Evolutionary conservation across 1,139 yeast genomes (phyloP).

Genomic region (Magnusiomyces fungicola): DNA sequence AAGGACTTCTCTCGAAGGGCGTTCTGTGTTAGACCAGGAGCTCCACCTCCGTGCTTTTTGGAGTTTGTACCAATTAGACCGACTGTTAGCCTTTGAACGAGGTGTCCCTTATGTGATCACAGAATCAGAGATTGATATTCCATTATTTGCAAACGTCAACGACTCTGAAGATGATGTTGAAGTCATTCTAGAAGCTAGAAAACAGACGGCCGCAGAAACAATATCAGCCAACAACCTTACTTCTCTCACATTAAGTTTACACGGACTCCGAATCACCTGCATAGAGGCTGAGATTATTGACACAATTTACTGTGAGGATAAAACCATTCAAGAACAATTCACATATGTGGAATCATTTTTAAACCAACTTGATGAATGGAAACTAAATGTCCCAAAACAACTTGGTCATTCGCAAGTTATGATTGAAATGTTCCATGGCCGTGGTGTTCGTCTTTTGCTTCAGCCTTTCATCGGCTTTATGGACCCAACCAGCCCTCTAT

Average conservation of each 20-base stretch:
- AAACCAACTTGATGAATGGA: slow-evolving; percentile 3
- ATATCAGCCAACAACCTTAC: background rate
- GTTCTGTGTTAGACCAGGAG: background rate
- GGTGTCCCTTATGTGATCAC: background rate
- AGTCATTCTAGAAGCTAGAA: background rate
- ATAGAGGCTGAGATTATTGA: background rate
- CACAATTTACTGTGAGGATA: slow-evolving; percentile 1
- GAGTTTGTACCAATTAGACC: slow-evolving; percentile 4
- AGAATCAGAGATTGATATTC: slow-evolving; percentile 2
- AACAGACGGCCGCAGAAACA: background rate
- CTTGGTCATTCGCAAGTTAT: background rate
- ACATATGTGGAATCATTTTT: slow-evolving; percentile 1
- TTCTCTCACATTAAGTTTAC: background rate
- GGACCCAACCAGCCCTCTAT: slow-evolving; percentile 85
- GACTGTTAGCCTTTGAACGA: background rate
- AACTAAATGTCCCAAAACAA: background rate
- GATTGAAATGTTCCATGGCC: slow-evolving; percentile 2
- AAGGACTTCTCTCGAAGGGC: background rate
- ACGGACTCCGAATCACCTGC: background rate
- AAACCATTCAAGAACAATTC: slow-evolving; percentile 2
- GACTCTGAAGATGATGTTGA: background rate
- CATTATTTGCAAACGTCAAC: background rate
- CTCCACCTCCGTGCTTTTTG: background rate
- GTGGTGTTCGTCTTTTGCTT: slow-evolving; percentile 2
- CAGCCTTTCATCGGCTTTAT: slow-evolving; percentile 76